Percentiles rank a stretch among this genome's conserved stretches.
Evolutionary conservation across 75 land plant genomes (phyloP).

Genomic region (Pinus albicaulis): DNA sequence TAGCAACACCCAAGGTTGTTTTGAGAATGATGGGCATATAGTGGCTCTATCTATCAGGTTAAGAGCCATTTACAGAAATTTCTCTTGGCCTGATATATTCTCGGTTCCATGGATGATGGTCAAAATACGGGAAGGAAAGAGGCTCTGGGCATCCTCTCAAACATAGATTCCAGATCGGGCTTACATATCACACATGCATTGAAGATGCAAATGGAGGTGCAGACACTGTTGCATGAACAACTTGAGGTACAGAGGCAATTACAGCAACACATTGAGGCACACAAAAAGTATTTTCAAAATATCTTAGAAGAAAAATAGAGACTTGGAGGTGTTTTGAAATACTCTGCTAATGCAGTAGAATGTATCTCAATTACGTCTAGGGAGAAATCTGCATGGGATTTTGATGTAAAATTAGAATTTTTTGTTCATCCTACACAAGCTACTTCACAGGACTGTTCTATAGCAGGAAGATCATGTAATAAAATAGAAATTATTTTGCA

Average conservation of each 20-base stretch:
- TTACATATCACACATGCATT: no score
- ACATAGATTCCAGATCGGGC: no score
- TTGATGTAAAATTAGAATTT: background rate
- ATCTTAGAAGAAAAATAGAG: conserved; percentile 57
- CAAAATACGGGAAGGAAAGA: no score
- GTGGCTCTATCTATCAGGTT: no score
- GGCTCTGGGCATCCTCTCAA: no score
- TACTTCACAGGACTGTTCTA: background rate
- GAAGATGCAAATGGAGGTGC: no score
- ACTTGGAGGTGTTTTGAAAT: conserved; percentile 15
- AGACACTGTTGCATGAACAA: no score
- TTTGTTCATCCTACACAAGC: background rate
- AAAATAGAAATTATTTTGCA: background rate
- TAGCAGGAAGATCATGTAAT: background rate
- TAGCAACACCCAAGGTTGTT: no score
- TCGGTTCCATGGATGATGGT: no score
- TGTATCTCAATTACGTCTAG: background rate
- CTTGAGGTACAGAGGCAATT: conserved; percentile 55
- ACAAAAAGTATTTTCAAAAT: conserved; percentile 50
- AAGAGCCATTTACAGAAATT: no score
- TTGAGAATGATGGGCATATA: no score
- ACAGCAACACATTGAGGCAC: conserved; percentile 55
- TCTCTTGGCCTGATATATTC: no score
- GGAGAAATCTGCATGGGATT: background rate
- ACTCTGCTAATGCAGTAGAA: background rate